These are phyloP conservation scores for Pyrus bretschneideri DNA, from an alignment of 306 rosid species.

Conservation along the genomic window DNA sequence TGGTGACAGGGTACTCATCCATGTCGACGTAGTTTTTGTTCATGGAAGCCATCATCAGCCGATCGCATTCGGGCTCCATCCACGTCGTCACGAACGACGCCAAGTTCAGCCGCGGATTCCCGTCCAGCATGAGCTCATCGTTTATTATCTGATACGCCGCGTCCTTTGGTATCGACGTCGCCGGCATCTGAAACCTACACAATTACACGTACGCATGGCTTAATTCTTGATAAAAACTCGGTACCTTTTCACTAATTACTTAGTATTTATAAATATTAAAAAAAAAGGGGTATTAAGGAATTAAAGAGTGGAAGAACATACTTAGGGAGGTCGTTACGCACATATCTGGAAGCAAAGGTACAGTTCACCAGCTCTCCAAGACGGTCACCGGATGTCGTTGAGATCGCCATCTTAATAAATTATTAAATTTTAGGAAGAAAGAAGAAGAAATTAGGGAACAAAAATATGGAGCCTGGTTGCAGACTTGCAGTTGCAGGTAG, in stretches of 20 bases:
- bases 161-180: slow-evolving; percentile 26
- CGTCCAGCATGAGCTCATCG: slow-evolving; percentile 55
- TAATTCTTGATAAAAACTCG: not conserved
- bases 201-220: not conserved
- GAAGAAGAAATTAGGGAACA: not conserved
- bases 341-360: slow-evolving; percentile 67
- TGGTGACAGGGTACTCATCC: slow-evolving; percentile 95
- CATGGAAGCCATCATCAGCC: slow-evolving; percentile 60
- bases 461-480: not conserved
- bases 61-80: slow-evolving; percentile 82
- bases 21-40: slow-evolving; percentile 91
- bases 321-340: slow-evolving; percentile 40
- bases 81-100: slow-evolving; percentile 58
- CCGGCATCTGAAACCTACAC: slow-evolving; percentile 32
- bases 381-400: slow-evolving; percentile 29
- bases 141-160: slow-evolving; percentile 46
- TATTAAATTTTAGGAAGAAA: not conserved
- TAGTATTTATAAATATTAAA: not conserved
- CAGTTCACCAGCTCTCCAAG: slow-evolving; percentile 16
- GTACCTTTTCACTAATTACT: too few species aligned
- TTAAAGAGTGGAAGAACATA: slow-evolving; percentile 6
- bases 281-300: not conserved
- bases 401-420: slow-evolving; percentile 29
- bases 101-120: slow-evolving; percentile 41
- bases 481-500: too few species aligned